Base-by-base conservation (phyloP, 768 basidiomycete genomes). In the Piloderma croceum region DNA sequence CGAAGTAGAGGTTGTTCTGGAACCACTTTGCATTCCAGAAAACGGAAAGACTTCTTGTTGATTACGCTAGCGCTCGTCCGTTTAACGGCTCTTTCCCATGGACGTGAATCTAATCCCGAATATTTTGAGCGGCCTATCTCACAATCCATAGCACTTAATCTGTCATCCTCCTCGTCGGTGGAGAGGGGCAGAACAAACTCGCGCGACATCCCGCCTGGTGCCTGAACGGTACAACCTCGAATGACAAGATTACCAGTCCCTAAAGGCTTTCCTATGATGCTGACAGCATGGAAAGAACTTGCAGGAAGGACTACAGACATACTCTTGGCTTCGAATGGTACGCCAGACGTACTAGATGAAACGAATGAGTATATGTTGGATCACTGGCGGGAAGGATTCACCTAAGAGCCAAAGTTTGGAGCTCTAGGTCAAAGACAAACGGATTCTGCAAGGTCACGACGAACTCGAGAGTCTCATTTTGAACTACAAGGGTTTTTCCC, bases 401-500 rank as follows among this genome's bases (percentile, higher is more conserved):
- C 93, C 91, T 90, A 12, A 97, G 64, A 4, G 78, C 76, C 25
- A 98, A 58, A 49, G 79, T 81, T 43, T 89, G 81, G 13, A 98
- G 62, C 46, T 97, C 91, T 10, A 99, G 69, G 45, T 93, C 90
- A 59, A 98, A 94, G 3, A 89, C 76, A 59, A 83, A 94, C 2
- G 91, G 90, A 59, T 99, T 99, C 42, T 80, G 78, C n/a, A 99
- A 62, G 17, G 83, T 82, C 33, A 98, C 68, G 6, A 81, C 71
- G 49, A 97, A 75, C 50, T 98, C 92, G 22, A 91, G 64, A 3
- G 64, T 61, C 58, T 98, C 96, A 49, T 83, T 83, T 57, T 88
- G 87, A 1, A 91, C 87, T 11, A 92, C 73, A 10, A 85, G 53
- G 1, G 74, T 66, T 67, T 78, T 74, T 6, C 65, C 70, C 79